Evolutionary conservation across 106 monocot genomes (phyloP).

Genomic region (Apostasia ramifera): DNA sequence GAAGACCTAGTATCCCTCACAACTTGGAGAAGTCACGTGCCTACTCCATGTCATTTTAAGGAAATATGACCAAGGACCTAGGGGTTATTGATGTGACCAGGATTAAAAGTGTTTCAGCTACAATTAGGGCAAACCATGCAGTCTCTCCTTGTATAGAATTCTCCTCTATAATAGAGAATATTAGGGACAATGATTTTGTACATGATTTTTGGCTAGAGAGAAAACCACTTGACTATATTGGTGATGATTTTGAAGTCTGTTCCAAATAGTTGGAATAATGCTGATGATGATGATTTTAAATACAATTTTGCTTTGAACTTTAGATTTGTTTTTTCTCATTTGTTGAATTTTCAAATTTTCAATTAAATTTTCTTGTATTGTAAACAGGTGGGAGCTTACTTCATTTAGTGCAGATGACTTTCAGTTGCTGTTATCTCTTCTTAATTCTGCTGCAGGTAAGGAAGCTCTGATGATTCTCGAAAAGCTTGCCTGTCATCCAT

Average conservation of each 20-base stretch:
- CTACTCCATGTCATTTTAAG: no score
- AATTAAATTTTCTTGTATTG: constrained; percentile 9
- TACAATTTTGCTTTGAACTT: neutral
- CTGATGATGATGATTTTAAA: no score
- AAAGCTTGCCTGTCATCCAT: constrained; percentile 21
- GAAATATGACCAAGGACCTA: no score
- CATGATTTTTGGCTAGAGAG: neutral
- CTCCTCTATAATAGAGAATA: no score
- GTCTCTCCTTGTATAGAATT: no score
- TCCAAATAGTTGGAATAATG: no score
- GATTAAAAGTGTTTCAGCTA: no score
- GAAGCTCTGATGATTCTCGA: constrained; percentile 55
- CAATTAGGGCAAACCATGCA: no score
- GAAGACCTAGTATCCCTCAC: no score
- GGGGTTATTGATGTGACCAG: no score
- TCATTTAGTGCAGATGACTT: constrained; percentile 33
- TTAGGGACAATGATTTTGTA: neutral
- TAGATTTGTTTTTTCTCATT: neutral
- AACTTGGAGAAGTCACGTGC: no score
- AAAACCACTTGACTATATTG: neutral
- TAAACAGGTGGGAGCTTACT: constrained; percentile 39
- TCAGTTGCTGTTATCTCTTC: constrained; percentile 35
- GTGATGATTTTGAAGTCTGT: neutral
- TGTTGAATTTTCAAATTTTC: constrained; percentile 1
- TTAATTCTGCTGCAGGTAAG: constrained; percentile 33